A percentile compares a stretch with the other conserved stretches of the same genome.
Evolutionary conservation across 441 rosid species (phyloP).

Genomic region (Raphanus hybrid): DNA sequence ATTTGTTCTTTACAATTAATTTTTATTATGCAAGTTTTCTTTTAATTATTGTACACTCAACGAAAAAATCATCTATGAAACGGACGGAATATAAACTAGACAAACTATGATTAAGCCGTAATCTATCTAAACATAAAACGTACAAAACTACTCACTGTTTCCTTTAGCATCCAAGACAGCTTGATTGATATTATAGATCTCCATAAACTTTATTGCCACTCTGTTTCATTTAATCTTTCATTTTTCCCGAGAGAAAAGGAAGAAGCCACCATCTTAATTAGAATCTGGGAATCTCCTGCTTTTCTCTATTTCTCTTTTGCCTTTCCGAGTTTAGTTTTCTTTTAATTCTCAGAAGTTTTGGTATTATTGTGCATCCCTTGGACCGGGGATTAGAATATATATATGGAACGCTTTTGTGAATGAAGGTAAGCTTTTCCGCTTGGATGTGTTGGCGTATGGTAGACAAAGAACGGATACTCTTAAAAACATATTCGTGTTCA

Average conservation of each 20-base stretch:
- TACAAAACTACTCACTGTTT: conserved; percentile 34
- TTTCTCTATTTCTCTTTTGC: conserved; percentile 31
- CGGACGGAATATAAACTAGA: not conserved
- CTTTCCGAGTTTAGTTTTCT: conserved; percentile 27
- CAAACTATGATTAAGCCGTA: conserved; percentile 9
- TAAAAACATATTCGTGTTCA: not conserved
- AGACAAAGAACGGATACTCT: conserved; percentile 4
- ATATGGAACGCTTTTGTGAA: conserved; percentile 31
- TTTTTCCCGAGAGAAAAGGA: conserved; percentile 37
- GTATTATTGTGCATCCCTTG: conserved; percentile 21
- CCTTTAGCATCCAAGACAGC: conserved; percentile 71
- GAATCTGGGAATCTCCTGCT: conserved; percentile 29
- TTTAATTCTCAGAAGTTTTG: conserved; percentile 24
- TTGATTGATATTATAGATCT: conserved; percentile 53
- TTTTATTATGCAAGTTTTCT: not conserved
- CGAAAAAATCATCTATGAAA: conserved; percentile 9
- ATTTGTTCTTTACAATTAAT: not conserved
- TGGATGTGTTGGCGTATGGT: conserved; percentile 5
- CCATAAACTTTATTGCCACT: conserved; percentile 47
- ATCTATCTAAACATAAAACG: conserved; percentile 25
- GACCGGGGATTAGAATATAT: conserved; percentile 28
- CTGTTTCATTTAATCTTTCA: conserved; percentile 8
- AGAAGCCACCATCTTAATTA: conserved; percentile 34
- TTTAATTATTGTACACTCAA: not conserved
- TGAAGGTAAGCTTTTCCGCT: not conserved